phyloP scores from a whole-genome alignment of 495 filamentous ascomycete species.

The Podospora pseudocomata region DNA sequence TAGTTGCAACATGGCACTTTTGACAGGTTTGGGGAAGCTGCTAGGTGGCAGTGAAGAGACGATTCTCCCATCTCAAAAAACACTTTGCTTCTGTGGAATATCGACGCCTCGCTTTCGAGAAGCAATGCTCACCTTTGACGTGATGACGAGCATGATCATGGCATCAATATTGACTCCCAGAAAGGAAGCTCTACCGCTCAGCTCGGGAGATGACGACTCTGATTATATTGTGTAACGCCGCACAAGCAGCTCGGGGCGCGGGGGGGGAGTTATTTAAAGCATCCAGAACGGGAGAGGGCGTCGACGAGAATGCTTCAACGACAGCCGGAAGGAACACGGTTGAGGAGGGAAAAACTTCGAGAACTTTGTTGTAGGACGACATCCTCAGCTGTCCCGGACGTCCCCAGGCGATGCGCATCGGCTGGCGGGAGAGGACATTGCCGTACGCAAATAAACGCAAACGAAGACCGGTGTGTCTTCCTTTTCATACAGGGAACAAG shows the following conservation, averaged over 20 bases:
- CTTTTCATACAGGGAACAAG: too few relatives aligned
- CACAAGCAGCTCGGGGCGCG: neutral
- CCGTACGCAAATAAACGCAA: too few relatives aligned
- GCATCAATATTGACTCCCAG: neutral
- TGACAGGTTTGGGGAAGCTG: neutral
- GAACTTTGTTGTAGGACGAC: neutral
- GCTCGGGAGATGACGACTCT: neutral
- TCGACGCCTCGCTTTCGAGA: neutral
- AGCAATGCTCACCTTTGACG: neutral
- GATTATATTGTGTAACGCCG: neutral
- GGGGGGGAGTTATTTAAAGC: neutral
- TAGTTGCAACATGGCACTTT: neutral
- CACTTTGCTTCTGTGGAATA: neutral
- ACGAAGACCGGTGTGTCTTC: too few relatives aligned
- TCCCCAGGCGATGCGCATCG: neutral
- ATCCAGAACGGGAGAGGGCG: neutral
- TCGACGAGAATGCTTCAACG: too few relatives aligned
- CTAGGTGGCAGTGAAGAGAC: neutral
- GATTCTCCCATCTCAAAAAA: too few relatives aligned
- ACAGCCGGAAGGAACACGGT: too few relatives aligned
- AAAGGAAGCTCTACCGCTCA: neutral
- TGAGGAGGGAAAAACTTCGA: neutral
- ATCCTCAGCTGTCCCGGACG: neutral
- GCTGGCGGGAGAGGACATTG: too few relatives aligned
- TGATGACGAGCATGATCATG: neutral